These are phyloP conservation scores for Casuarina equisetifolia DNA, from an alignment of 306 rosid genomes.

Conservation along the genomic window DNA sequence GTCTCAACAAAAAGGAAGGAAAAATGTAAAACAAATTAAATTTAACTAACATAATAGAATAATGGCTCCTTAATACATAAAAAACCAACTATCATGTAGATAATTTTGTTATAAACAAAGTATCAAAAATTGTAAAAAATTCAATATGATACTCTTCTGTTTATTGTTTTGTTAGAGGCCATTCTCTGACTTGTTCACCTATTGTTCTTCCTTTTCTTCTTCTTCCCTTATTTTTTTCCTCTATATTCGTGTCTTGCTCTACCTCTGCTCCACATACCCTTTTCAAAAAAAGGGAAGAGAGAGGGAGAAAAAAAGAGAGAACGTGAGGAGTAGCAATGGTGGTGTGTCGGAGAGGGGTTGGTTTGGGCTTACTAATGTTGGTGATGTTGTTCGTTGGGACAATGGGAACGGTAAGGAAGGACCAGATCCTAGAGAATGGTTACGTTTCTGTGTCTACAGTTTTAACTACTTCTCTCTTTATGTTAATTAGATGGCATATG, in stretches of 20 bases:
- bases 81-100: too few relatives aligned
- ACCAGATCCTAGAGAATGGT: conserved; percentile 52
- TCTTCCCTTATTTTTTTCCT: conserved; percentile 24
- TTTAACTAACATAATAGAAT: too few relatives aligned
- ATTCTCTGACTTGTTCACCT: conserved; percentile 43
- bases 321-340: conserved; percentile 46
- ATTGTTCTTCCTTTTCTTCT: conserved; percentile 7
- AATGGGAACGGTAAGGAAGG: conserved; percentile 37
- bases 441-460: not conserved
- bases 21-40: too few relatives aligned
- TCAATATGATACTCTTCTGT: too few relatives aligned
- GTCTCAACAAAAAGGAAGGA: too few relatives aligned
- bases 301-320: not conserved
- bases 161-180: conserved; percentile 40
- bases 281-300: not conserved
- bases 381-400: conserved; percentile 45
- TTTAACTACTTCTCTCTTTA: not conserved
- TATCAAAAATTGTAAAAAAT: too few relatives aligned
- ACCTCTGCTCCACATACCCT: conserved; percentile 10
- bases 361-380: conserved; percentile 37
- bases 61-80: too few relatives aligned
- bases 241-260: conserved; percentile 12
- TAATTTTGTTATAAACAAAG: too few relatives aligned
- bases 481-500: too few relatives aligned
- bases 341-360: conserved; percentile 37